Evolutionary conservation across 108 stramenopile species (phyloP).

Genomic region (Cyclotella atomus): DNA sequence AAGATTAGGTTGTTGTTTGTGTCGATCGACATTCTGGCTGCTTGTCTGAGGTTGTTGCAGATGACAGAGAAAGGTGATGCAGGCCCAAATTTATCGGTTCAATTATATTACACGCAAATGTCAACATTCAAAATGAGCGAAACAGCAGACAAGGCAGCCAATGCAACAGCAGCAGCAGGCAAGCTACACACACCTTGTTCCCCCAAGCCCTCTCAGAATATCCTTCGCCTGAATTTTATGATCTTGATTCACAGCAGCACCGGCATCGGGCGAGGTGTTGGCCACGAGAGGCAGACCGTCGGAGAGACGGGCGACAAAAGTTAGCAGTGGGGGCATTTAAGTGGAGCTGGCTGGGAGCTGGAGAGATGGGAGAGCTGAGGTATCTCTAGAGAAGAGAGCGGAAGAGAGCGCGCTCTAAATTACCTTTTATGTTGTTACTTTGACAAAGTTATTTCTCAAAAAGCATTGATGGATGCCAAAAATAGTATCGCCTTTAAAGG

Average conservation of each 20-base stretch:
- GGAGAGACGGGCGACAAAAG: slow-evolving; percentile 84
- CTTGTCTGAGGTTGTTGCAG: slow-evolving; percentile 15
- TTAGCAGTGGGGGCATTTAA: slow-evolving; percentile 89
- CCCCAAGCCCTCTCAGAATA: slow-evolving; percentile 64
- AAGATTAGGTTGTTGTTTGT: slow-evolving; percentile 71
- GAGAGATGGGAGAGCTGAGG: no score
- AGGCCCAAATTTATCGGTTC: no score
- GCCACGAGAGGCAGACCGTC: slow-evolving; percentile 89
- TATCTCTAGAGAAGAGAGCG: no score
- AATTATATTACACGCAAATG: not conserved
- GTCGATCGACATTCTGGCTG: slow-evolving; percentile 76
- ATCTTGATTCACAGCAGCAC: slow-evolving; percentile 62
- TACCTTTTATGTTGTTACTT: no score
- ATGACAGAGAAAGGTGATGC: not conserved
- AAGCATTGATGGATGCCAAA: no score
- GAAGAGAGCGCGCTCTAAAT: no score
- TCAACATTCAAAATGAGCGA: not conserved
- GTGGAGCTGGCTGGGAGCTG: no score
- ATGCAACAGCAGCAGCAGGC: not conserved
- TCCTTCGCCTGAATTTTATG: slow-evolving; percentile 79
- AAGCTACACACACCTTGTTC: slow-evolving; percentile 38
- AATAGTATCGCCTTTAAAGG: no score
- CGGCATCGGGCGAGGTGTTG: slow-evolving; percentile 60
- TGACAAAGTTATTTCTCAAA: no score
- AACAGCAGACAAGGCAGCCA: not conserved